Conservation (phyloP, 1,284 basidiomycete genomes). For the Boletellus deceptivus region DNA sequence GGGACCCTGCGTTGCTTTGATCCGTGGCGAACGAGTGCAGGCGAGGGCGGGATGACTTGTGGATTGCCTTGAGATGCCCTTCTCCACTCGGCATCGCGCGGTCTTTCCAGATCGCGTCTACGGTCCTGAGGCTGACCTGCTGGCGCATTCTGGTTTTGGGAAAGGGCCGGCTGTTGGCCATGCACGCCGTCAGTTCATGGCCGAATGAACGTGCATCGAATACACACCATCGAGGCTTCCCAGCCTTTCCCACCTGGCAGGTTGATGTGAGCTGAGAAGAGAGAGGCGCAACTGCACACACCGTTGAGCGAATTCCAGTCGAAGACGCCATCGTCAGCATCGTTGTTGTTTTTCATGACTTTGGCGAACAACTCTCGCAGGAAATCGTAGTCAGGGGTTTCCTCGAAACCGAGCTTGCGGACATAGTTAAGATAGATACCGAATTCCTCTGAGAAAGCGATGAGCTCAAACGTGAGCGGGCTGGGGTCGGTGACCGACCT, state of each 20-base stretch:
- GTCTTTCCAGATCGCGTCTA: constrained; percentile 55
- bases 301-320: constrained; percentile 96
- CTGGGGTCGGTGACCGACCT: constrained; percentile 55
- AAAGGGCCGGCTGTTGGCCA: constrained; percentile 59
- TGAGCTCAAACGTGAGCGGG: constrained; percentile 87
- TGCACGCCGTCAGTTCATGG: constrained; percentile 27
- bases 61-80: constrained; percentile 56
- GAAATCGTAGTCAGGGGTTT: constrained; percentile 97
- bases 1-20: constrained; percentile 66
- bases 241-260: constrained; percentile 84
- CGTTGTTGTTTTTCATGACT: constrained; percentile 85
- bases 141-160: constrained; percentile 58
- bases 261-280: constrained; percentile 6
- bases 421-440: constrained; percentile 97
- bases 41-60: constrained; percentile 62
- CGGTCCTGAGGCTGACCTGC: constrained; percentile 50
- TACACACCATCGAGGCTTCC: constrained; percentile 77
- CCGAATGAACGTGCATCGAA: constrained; percentile 2
- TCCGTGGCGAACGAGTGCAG: constrained; percentile 69
- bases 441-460: constrained; percentile 80
- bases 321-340: constrained; percentile 89
- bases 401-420: constrained; percentile 93
- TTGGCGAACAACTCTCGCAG: constrained; percentile 92
- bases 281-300: constrained; percentile 46
- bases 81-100: constrained; percentile 42